Percentiles rank a stretch among this genome's conserved stretches.
phyloP scores from a whole-genome alignment of 371 early-diverging fungal genomes.

The Mortierella sp. region DNA sequence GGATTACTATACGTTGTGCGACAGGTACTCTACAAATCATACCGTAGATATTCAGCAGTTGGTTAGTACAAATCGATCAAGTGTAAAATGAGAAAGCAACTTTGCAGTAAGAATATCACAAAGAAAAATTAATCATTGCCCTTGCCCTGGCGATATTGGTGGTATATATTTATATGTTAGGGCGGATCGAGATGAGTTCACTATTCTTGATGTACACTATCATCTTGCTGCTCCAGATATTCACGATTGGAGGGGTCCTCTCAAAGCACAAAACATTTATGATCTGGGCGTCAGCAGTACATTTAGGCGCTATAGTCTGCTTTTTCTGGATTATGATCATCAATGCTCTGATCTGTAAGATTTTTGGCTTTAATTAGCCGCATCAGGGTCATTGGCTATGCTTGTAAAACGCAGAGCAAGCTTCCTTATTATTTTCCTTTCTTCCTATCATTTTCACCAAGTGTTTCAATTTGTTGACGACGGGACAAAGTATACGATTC shows the following conservation, averaged over 20 bases:
- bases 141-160: too few relatives aligned
- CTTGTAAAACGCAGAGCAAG: too few relatives aligned
- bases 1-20: too few relatives aligned
- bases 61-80: too few relatives aligned
- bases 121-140: too few relatives aligned
- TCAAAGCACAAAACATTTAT: constrained; percentile 16
- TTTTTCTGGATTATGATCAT: too few relatives aligned
- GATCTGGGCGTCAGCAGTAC: constrained; percentile 33
- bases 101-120: too few relatives aligned
- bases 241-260: constrained; percentile 31
- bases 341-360: constrained; percentile 35
- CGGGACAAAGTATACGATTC: constrained; percentile 20
- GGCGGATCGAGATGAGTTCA: constrained; percentile 25
- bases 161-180: not conserved
- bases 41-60: too few relatives aligned
- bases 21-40: too few relatives aligned
- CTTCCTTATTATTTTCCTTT: not conserved
- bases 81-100: too few relatives aligned
- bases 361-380: not conserved
- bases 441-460: not conserved
- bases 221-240: constrained; percentile 24
- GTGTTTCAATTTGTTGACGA: constrained; percentile 46
- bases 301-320: constrained; percentile 24
- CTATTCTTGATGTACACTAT: constrained; percentile 23
- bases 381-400: too few relatives aligned